Evolutionary conservation across 164 flowering plant genomes (phyloP), one percentile per base, ranked within the genome.

Genomic region (Sedum album): DNA sequence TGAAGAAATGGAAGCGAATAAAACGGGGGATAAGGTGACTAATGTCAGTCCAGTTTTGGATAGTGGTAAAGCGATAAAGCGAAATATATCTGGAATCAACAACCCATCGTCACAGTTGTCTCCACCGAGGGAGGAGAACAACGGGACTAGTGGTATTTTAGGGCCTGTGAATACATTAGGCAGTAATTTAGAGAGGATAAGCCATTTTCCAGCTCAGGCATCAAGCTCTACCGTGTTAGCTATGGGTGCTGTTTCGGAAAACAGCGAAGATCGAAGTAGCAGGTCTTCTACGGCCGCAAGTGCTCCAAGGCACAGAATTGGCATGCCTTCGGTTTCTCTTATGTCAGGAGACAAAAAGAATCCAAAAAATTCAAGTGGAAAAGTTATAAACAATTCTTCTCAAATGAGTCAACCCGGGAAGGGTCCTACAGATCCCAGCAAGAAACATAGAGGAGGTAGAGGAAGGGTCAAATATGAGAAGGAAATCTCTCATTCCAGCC

Each of bases 1-100:
- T 93, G 81, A 92, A 78, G 85, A 92, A 92, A 75, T 92, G 97
- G 97, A 83, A 82, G 77, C 78, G 96, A 30, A 81, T 83, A 55
- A 82, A 69, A 51, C 26, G 57, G 76, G 82, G 77, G 88, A 83
- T 44, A 11, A 63, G 41, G 33, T 46, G 13, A 85, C 80, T 76
- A 91, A 86, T 46, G 66, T 76, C 17, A 67, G 70, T 60, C 55
- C 51, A 21, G 70, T 13, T 68, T 49, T 64, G 6, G 90, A 87
- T 74, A 61, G 41, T 31, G 73, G 76, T 79, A 83, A 82, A 74
- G 63, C 73, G n/a, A 66, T 85, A 71, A 93, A 88, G 72, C 78
- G 92, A 68, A 89, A 78, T n/a, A 69, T 77, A 36, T 53, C 86
- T 5, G 72, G 35, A 66, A 13, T 62, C 6, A 77, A 23, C 9